A percentile compares a stretch with the other conserved stretches of the same genome.
Conservation (phyloP, 176 grass and related monocot species). For the Carex parvula region DNA sequence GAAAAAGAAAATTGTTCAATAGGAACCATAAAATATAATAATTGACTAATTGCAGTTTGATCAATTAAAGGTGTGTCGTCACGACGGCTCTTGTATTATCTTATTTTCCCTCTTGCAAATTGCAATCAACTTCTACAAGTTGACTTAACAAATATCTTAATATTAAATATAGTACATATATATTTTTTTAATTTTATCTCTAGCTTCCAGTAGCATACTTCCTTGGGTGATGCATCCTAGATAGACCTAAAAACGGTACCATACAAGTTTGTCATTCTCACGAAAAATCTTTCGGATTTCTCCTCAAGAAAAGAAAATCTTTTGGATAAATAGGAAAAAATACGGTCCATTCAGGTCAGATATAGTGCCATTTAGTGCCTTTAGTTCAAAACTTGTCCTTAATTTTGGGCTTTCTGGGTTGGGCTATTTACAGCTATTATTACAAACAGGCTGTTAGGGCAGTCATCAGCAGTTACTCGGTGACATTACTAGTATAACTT, state of each 20-base stretch:
- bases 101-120: not conserved
- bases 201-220: not conserved
- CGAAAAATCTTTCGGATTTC: not conserved
- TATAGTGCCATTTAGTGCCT: not conserved
- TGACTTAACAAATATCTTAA: constrained; percentile 2
- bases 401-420: not conserved
- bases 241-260: not conserved
- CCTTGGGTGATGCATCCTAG: not conserved
- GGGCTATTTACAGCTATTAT: not conserved
- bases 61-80: not conserved
- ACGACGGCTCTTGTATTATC: not conserved
- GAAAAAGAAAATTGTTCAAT: not conserved
- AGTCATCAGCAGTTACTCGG: not conserved
- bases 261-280: not conserved
- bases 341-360: not conserved
- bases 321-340: not conserved
- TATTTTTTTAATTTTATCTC: not conserved
- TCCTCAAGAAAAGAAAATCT: not conserved
- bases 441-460: not conserved
- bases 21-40: not conserved
- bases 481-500: not conserved
- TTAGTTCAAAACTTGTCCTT: not conserved
- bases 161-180: not conserved
- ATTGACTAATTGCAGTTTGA: not conserved
- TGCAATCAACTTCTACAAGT: not conserved